These are phyloP conservation scores for Hordeum pubiflorum DNA, from an alignment of 202 grass and related monocot genomes.

Conservation along the genomic window DNA sequence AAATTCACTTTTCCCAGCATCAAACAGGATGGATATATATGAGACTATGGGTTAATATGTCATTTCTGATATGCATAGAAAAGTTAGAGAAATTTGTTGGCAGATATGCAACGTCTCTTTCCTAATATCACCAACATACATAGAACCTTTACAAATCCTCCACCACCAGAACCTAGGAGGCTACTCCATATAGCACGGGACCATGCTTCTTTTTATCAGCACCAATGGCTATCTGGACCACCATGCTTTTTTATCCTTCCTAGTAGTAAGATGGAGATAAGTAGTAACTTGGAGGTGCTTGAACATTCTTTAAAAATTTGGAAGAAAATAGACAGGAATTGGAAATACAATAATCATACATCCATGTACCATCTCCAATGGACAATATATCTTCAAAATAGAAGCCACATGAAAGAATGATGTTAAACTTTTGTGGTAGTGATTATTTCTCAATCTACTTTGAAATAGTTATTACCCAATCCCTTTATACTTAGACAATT, in stretches of 20 bases:
- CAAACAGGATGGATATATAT: not conserved
- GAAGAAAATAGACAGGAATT: not conserved
- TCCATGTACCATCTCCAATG: not conserved
- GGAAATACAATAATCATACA: not conserved
- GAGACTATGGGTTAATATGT: not conserved
- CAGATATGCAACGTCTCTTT: not conserved
- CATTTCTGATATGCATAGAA: not conserved
- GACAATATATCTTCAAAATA: no score
- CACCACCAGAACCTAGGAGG: slow-evolving; percentile 35
- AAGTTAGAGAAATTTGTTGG: not conserved
- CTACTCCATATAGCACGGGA: slow-evolving; percentile 41
- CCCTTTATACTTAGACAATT: no score
- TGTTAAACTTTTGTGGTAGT: not conserved
- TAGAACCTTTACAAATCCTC: slow-evolving; percentile 25
- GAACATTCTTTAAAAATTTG: not conserved
- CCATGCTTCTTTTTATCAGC: slow-evolving; percentile 33
- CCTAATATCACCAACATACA: not conserved
- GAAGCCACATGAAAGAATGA: not conserved
- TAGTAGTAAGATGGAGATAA: not conserved
- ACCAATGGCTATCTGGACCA: slow-evolving; percentile 31
- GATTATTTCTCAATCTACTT: not conserved
- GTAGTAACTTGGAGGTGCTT: not conserved
- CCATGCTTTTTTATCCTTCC: slow-evolving; percentile 35
- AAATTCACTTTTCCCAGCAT: not conserved
- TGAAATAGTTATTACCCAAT: not conserved